These are phyloP conservation scores for Cenchrus purpureus DNA, from an alignment of 176 grass and related monocot genomes.

Conservation along the genomic window DNA sequence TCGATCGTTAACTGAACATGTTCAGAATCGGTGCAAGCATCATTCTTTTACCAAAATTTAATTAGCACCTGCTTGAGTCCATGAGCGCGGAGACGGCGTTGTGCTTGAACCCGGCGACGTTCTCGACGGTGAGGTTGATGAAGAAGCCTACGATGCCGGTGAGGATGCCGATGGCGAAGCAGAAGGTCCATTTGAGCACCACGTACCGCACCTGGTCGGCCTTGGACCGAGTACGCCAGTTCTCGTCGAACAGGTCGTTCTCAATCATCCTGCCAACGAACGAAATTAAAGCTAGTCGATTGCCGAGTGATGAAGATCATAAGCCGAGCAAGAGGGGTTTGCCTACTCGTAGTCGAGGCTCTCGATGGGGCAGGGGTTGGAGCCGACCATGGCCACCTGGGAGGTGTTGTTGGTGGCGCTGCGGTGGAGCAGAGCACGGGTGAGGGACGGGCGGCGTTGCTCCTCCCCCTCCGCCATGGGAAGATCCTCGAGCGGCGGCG, in stretches of 20 bases:
- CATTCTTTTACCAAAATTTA: too few relatives aligned
- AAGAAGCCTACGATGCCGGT: conserved; percentile 70
- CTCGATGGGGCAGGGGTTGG: conserved; percentile 91
- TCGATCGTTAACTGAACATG: too few relatives aligned
- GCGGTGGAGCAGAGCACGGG: conserved; percentile 58
- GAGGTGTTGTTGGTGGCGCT: conserved; percentile 75
- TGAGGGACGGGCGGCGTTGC: conserved; percentile 26
- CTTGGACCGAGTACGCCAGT: conserved; percentile 76
- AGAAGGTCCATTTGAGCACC: conserved; percentile 90
- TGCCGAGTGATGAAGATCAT: neutral
- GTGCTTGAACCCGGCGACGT: conserved; percentile 79
- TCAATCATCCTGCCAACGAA: conserved; percentile 65
- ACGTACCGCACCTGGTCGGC: conserved; percentile 68
- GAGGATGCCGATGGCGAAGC: conserved; percentile 73
- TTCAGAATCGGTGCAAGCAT: too few relatives aligned
- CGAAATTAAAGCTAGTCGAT: neutral
- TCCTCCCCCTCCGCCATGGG: conserved; percentile 38
- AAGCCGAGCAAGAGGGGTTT: too few relatives aligned
- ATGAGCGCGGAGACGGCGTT: conserved; percentile 68
- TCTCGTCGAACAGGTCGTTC: conserved; percentile 91
- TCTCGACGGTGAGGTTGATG: conserved; percentile 96
- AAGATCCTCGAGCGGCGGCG: conserved; percentile 31
- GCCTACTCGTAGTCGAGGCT: conserved; percentile 94
- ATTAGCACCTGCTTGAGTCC: conserved; percentile 55
- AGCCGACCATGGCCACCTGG: conserved; percentile 95